Evolutionary conservation across 257 asterid species (phyloP).

Genomic region (Lantana camara): DNA sequence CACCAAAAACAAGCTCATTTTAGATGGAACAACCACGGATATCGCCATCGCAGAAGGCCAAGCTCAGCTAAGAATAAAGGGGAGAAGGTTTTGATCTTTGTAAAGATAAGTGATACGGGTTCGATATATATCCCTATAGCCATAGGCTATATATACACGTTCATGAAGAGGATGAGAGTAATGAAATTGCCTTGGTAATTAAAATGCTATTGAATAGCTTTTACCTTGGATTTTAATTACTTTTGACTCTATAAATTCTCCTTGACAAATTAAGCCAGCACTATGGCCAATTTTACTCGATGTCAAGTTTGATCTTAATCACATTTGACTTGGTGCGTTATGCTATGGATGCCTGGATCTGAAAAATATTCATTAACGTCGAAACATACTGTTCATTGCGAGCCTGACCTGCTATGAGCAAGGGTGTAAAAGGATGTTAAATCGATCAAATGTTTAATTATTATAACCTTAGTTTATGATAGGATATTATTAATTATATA

Average conservation of each 20-base stretch:
- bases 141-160: slow-evolving; percentile 5
- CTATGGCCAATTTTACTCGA: too few species aligned
- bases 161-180: neutral
- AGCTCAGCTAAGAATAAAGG: neutral
- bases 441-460: too few species aligned
- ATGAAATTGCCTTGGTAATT: neutral
- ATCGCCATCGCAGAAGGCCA: slow-evolving; percentile 7
- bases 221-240: slow-evolving; percentile 6
- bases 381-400: too few species aligned
- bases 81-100: neutral
- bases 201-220: slow-evolving; percentile 11
- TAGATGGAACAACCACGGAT: slow-evolving; percentile 9
- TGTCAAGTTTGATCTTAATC: too few species aligned
- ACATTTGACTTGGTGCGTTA: too few species aligned
- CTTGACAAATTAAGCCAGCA: too few species aligned
- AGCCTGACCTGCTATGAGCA: too few species aligned
- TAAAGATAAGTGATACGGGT: neutral
- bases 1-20: slow-evolving; percentile 24
- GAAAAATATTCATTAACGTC: too few species aligned
- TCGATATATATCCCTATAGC: neutral
- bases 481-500: too few species aligned
- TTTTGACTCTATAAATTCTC: slow-evolving; percentile 12
- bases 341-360: too few species aligned
- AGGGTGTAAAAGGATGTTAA: too few species aligned
- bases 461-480: too few species aligned